These are phyloP conservation scores for Rhodosporidiobolus odoratus DNA, from an alignment of 768 basidiomycete species.

Conservation along the genomic window DNA sequence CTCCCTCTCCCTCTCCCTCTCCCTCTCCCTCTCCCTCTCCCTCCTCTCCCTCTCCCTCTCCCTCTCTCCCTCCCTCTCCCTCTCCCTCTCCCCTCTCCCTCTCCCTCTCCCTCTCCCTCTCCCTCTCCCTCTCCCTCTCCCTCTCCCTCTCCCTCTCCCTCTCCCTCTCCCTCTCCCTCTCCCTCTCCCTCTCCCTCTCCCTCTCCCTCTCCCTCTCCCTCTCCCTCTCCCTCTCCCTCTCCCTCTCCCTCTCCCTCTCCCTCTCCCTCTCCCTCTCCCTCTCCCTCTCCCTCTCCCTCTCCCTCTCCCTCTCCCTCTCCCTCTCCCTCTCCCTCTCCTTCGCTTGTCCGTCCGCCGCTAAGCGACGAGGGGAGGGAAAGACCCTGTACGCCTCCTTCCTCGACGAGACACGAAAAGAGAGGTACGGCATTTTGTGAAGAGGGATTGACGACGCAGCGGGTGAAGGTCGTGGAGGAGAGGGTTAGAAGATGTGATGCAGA, in stretches of 20 bases:
- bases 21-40: background rate
- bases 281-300: constrained; percentile 43
- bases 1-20: background rate
- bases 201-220: constrained; percentile 40
- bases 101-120: constrained; percentile 40
- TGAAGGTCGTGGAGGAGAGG: constrained; percentile 58
- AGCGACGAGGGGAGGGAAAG: no score
- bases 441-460: constrained; percentile 59
- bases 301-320: constrained; percentile 29
- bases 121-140: constrained; percentile 43
- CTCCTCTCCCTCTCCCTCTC: no score
- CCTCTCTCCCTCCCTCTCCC: no score
- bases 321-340: constrained; percentile 36
- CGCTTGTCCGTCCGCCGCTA: no score
- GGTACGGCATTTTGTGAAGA: constrained; percentile 54
- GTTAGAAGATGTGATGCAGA: constrained; percentile 53
- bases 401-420: constrained; percentile 49
- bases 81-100: constrained; percentile 16
- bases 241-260: constrained; percentile 4
- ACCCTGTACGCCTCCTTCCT: constrained; percentile 48
- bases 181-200: constrained; percentile 43
- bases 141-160: constrained; percentile 33
- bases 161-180: constrained; percentile 33
- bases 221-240: constrained; percentile 43
- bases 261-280: constrained; percentile 42